Evolutionary conservation across 2,329 filamentous ascomycete genomes (phyloP).

Genomic region (Tolypocladium album): DNA sequence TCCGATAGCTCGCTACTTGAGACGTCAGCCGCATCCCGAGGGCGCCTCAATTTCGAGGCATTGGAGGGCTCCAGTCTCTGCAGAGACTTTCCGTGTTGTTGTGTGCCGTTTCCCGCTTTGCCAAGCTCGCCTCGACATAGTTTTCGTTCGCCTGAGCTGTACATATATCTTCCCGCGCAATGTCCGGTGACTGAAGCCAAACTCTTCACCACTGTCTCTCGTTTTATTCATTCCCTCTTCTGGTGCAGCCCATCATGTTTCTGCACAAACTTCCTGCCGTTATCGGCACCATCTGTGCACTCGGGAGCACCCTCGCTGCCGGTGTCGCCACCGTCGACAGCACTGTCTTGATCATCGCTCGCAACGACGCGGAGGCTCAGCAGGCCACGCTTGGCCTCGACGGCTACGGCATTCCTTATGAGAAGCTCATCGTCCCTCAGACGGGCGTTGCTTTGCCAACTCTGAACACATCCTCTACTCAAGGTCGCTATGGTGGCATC

Average conservation of each 20-base stretch:
- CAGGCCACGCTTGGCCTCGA: slow-evolving; percentile 43
- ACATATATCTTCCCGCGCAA: neutral
- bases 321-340: slow-evolving; percentile 17
- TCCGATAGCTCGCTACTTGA: neutral
- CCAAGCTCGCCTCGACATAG: neutral
- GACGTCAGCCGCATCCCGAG: neutral
- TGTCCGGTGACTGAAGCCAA: neutral
- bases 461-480: slow-evolving; percentile 34
- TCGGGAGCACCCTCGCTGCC: neutral
- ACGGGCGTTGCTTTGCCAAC: slow-evolving; percentile 37
- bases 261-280: neutral
- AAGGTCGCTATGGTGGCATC: slow-evolving; percentile 50
- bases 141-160: neutral
- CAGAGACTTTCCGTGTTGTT: neutral
- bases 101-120: neutral
- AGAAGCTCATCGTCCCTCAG: slow-evolving; percentile 43
- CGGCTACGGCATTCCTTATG: slow-evolving; percentile 50
- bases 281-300: neutral
- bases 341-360: slow-evolving; percentile 46
- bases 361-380: slow-evolving; percentile 34
- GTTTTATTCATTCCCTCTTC: neutral
- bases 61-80: neutral
- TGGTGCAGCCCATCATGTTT: neutral
- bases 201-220: neutral
- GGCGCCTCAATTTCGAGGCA: neutral